Base-by-base conservation (phyloP, 2,329 filamentous ascomycete genomes). In the Fusarium temperatum region DNA sequence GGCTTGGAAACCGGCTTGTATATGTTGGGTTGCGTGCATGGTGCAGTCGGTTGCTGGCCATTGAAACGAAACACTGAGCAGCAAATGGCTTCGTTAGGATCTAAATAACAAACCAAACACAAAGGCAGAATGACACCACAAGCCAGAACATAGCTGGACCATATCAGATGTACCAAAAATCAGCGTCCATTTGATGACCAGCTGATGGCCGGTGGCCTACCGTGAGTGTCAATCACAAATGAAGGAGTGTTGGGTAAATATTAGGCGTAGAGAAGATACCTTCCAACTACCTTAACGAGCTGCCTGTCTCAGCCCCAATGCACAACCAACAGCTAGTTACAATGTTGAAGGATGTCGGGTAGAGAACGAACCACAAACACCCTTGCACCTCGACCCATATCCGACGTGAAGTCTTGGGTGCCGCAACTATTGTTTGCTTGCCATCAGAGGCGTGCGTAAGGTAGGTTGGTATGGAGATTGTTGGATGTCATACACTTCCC, bases 251-350 rank as follows among this genome's bases (percentile, higher is more conserved):
- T 57, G 47, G 50, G 38, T 22, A 54, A 63, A 30, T 39, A 24
- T 53, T 53, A 65, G 71, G 63, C 64, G 64, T 68, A 71, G 58
- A 30, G 39, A 42, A 66, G 57, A 63, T 56, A 32, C 38, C 24
- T 30, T 41, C 24, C 57, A 56, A 42, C 48, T 36, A 24, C 30
- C 48, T 35, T 24, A 50, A 61, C 44, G 57, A 48, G 54, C 44
- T 75, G 66, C 63, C 60, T 80, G 79, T 81, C 80, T 81, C 78
- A 81, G 77, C 77, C 75, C 66, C 70, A 78, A 80, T 80, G 79
- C 75, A 78, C 74, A 76, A 65, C 80, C 80, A 80, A 81, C 77
- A 71, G 75, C 74, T 57, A 71, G 75, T 73, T 57, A 28, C 42
- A 55, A 60, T 71, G 32, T 17, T 36, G 66, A 71, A 68, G 65